phyloP scores from a whole-genome alignment of 1,139 yeast species.

The Pichia sp. region DNA sequence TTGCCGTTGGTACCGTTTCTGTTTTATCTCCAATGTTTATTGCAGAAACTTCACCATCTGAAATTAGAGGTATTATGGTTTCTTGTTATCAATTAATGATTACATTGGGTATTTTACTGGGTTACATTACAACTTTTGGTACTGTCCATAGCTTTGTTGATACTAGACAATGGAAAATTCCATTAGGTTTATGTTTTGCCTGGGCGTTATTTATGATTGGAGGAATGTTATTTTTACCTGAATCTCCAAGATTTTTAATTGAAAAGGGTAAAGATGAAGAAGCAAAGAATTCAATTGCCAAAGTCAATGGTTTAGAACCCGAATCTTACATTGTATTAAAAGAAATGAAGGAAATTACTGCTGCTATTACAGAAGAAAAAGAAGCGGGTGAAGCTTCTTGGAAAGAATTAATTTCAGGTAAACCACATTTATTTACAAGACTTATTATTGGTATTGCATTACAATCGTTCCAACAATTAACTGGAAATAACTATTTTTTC shows the following conservation, averaged over 20 bases:
- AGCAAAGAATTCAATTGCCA: slow-evolving; percentile 59
- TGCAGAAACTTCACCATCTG: slow-evolving; percentile 61
- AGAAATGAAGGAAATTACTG: slow-evolving; percentile 54
- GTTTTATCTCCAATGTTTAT: slow-evolving; percentile 60
- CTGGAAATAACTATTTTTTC: slow-evolving; percentile 78
- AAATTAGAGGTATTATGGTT: slow-evolving; percentile 61
- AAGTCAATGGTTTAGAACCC: slow-evolving; percentile 50
- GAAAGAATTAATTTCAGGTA: slow-evolving; percentile 57
- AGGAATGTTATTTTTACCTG: slow-evolving; percentile 67
- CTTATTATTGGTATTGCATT: slow-evolving; percentile 57
- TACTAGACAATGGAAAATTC: slow-evolving; percentile 58
- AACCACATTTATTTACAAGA: slow-evolving; percentile 60
- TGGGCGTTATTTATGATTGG: slow-evolving; percentile 40
- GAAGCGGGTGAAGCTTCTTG: slow-evolving; percentile 61
- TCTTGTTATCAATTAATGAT: slow-evolving; percentile 64
- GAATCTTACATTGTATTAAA: slow-evolving; percentile 52
- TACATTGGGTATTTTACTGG: slow-evolving; percentile 56
- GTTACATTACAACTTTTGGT: slow-evolving; percentile 56
- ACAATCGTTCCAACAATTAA: slow-evolving; percentile 68
- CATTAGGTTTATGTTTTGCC: slow-evolving; percentile 47
- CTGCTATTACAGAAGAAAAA: slow-evolving; percentile 56
- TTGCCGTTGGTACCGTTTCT: slow-evolving; percentile 60
- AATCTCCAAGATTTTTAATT: slow-evolving; percentile 68
- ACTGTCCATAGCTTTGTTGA: slow-evolving; percentile 38
- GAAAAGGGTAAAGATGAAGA: slow-evolving; percentile 45